Evolutionary conservation across 192 early-diverging fungal species (phyloP).

Genomic region (Mortierella hygrophila): DNA sequence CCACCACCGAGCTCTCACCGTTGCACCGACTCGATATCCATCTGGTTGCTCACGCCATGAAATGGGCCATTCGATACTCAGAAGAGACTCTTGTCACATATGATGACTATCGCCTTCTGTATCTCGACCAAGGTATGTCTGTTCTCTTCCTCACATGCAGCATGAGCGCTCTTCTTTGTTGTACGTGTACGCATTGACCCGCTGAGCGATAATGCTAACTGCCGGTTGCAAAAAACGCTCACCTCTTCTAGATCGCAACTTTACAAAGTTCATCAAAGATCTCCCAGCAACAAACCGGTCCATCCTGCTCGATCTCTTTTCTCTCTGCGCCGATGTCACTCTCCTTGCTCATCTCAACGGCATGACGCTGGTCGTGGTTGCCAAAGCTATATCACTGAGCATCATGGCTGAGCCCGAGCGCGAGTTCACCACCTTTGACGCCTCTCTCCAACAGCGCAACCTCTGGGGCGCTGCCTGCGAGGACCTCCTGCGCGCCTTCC

Average conservation of each 20-base stretch:
- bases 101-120: slow-evolving; percentile 41
- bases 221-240: too few species aligned
- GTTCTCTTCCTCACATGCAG: neutral
- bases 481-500: slow-evolving; percentile 44
- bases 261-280: slow-evolving; percentile 29
- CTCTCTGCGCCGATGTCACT: slow-evolving; percentile 50
- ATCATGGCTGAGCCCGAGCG: slow-evolving; percentile 51
- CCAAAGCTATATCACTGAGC: slow-evolving; percentile 49
- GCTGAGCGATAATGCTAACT: too few species aligned
- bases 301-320: slow-evolving; percentile 53
- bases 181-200: too few species aligned
- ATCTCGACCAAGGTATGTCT: slow-evolving; percentile 38
- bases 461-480: slow-evolving; percentile 51
- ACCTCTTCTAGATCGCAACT: slow-evolving; percentile 30
- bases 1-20: slow-evolving; percentile 44
- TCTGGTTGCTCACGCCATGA: slow-evolving; percentile 54
- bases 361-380: slow-evolving; percentile 47
- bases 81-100: slow-evolving; percentile 52
- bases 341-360: slow-evolving; percentile 45
- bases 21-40: slow-evolving; percentile 48
- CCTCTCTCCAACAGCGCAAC: slow-evolving; percentile 43
- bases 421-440: slow-evolving; percentile 44
- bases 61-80: slow-evolving; percentile 46
- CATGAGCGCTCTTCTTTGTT: neutral
- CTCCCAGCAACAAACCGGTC: slow-evolving; percentile 40